Conservation (phyloP, 306 rosid species). For the Cucurbita ficifolia region DNA sequence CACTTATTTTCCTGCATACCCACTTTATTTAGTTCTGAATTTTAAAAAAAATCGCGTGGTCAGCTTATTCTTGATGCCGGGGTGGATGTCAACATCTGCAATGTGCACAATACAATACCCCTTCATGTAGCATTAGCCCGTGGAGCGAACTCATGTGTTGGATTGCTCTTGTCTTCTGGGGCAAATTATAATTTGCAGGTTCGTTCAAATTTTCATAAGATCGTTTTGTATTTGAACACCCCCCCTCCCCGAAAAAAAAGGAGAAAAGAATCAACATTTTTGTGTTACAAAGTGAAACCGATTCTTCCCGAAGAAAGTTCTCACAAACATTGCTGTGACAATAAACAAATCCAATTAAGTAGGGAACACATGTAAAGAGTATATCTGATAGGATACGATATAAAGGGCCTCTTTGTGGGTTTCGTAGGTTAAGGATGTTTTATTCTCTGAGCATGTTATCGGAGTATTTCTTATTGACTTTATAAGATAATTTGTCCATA, state of each 20-base stretch:
- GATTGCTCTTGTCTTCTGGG: constrained; percentile 80
- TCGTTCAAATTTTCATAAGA: neutral
- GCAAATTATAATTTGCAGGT: constrained; percentile 93
- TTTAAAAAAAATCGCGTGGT: constrained; percentile 12
- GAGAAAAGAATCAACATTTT: neutral
- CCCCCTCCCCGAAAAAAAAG: neutral
- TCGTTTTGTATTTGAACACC: neutral
- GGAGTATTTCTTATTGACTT: neutral
- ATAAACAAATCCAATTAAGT: neutral
- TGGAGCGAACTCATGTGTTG: constrained; percentile 89
- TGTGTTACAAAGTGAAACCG: neutral
- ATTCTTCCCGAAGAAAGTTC: neutral
- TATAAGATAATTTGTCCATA: neutral
- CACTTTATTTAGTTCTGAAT: neutral
- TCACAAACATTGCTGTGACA: neutral
- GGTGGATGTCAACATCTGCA: constrained; percentile 79
- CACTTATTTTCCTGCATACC: neutral
- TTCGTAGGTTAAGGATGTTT: neutral
- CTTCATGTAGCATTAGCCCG: constrained; percentile 93
- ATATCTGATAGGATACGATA: neutral
- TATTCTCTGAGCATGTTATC: neutral
- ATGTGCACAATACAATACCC: constrained; percentile 85
- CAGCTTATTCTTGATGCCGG: constrained; percentile 89
- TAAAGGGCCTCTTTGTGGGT: neutral
- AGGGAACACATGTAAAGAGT: neutral